Base-by-base conservation (phyloP, 768 basidiomycete genomes). In the Boletus rubroflammeus region DNA sequence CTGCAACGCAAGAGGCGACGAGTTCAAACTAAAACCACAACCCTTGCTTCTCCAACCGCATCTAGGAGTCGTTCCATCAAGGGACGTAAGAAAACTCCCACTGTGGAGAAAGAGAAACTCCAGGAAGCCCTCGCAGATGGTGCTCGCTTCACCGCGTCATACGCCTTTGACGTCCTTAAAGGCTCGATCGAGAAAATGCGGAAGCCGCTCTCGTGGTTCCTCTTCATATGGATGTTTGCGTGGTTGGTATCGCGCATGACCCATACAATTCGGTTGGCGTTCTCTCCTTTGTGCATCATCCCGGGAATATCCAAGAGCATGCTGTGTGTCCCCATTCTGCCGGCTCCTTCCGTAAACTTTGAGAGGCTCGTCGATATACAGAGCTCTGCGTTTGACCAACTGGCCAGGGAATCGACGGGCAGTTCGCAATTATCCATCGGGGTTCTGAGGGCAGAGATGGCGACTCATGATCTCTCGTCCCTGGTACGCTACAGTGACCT, bases 361-460 rank as follows among this genome's bases (percentile, higher is more conserved):
- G 81, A 83, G 1, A 72, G 71, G 40, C 75, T 91, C 15, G 71
- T 83, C 32, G 75, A 84, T 14, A 74, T 83, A 5, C 85, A 90
- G 58, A 79, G 78, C 54, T 73, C 78, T 40, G 79, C 79, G 2
- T 83, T 90, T 52, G 85, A 83, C 50, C 75, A 86, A 58, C 69
- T 90, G 17, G 66, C 86, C 25, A 81, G 81, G 45, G 81, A 83
- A 43, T 75, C 83, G 0, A 75, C 78, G 0, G 82, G 84, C 2
- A 79, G 81, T 0, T 81, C 84, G 0, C 76, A 75, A 6, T 65
- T 92, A 35, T 81, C 86, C 5, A 64, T 88, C 41, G 81, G 88
- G 51, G 79, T 92, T 58, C 83, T 88, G 70, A 85, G 83, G 66
- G 84, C 87, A 14, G 85, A 90, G 60, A 84, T 90, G 80, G 90